Evolutionary conservation across 495 filamentous ascomycete genomes (phyloP), one percentile per base, ranked within the genome.

Genomic region (Mycothermus thermophilus): DNA sequence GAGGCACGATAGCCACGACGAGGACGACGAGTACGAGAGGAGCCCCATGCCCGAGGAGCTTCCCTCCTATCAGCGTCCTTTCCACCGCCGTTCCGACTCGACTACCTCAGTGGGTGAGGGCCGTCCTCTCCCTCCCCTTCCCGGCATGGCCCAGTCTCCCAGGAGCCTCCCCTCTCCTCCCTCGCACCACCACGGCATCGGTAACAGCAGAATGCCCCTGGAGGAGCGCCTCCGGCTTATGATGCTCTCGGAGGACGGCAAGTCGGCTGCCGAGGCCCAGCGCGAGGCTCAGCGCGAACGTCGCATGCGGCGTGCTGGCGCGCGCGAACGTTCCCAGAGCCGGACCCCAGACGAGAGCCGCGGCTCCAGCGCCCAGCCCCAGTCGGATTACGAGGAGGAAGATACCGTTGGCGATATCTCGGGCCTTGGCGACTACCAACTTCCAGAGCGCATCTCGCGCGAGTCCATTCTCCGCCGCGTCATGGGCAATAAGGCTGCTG

Each of bases 401-500:
- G 70, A 74, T 34, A 67, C 59, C 11, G 42, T 73, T 25, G 70
- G 64, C 26, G 71, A 72, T 37, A 50, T 72, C 17, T 66, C 67
- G 1, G 55, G 54, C 7, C 52, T 74, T 16, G 70, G 63, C 10
- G 69, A 75, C 21, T 77, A 75, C 37, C 67, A 78, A 33, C 56
- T 77, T 0, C 72, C 78, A 20, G 81, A 82, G 10, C 79, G 77
- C 18, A 88, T 94, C 48, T 95, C 90, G 22, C 72, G 90, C 14
- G 90, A 95, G 50, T 93, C 86, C 0, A 96, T 96, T 37, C 59
- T 94, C 31, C 75, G 84, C 11, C 85, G 85, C 37, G 77, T 96
- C 15, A 85, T 87, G 45, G 78, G 79, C 27, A 72, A 77, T 32
- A 71, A 76, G 31, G n/a, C n/a, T n/a, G n/a, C n/a, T n/a, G 53